A percentile compares a stretch with the other conserved stretches of the same genome.
These are phyloP conservation scores for Anisodus tanguticus DNA, from an alignment of 257 asterid genomes.

Conservation along the genomic window DNA sequence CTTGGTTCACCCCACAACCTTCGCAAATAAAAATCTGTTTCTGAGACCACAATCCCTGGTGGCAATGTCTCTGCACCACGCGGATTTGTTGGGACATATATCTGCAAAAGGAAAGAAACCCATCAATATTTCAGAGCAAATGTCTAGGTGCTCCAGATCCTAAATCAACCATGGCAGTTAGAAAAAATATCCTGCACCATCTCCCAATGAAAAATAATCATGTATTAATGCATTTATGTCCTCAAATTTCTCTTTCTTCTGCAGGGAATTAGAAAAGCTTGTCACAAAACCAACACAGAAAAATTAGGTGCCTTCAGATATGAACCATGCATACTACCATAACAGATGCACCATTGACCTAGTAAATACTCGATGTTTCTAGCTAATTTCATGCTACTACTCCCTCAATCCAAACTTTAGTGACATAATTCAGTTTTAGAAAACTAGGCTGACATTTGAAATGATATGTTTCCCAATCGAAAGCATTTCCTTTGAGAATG, in stretches of 20 bases:
- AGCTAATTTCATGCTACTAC: not conserved
- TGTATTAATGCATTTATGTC: conserved; percentile 7
- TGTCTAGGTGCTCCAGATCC: conserved; percentile 14
- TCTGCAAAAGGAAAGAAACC: conserved; percentile 46
- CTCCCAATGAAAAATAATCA: conserved; percentile 13
- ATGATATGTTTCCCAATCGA: not conserved
- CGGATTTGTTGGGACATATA: conserved; percentile 92
- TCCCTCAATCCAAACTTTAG: not conserved
- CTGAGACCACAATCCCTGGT: conserved; percentile 92
- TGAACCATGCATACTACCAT: not conserved
- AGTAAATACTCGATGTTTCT: conserved; percentile 15
- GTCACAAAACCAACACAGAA: not conserved
- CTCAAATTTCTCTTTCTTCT: not conserved
- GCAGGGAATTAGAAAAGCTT: not conserved
- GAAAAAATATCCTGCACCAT: not conserved
- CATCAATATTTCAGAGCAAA: conserved; percentile 18
- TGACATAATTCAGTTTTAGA: not conserved
- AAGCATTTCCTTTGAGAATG: not conserved
- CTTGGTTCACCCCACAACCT: conserved; percentile 99
- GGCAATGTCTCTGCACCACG: conserved; percentile 99
- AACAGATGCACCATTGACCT: conserved; percentile 5
- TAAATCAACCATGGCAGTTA: not conserved
- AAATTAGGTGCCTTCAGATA: not conserved
- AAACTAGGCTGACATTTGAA: not conserved
- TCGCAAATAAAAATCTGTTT: conserved; percentile 85